Evolutionary conservation across 352 stramenopile species (phyloP).

Genomic region (Plasmopara halstedii): DNA sequence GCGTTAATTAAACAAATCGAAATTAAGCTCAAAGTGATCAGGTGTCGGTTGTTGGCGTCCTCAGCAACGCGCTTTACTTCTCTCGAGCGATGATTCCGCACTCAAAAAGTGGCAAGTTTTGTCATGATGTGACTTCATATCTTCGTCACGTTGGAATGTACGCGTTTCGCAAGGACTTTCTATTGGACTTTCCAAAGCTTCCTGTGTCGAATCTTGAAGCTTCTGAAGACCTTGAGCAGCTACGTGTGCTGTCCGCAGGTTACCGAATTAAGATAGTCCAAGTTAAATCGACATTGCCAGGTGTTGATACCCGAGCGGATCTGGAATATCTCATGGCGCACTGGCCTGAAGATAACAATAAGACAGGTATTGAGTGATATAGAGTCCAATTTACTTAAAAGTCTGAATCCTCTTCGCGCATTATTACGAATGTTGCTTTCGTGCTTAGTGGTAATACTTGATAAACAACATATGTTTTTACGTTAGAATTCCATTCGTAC

Average conservation of each 20-base stretch:
- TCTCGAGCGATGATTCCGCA: constrained; percentile 73
- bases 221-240: constrained; percentile 73
- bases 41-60: neutral
- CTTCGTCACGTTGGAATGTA: constrained; percentile 78
- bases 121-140: constrained; percentile 38
- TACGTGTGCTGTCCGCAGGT: constrained; percentile 74
- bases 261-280: constrained; percentile 62
- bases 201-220: constrained; percentile 43
- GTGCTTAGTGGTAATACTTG: no score
- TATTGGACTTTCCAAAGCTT: constrained; percentile 61
- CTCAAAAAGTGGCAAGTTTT: constrained; percentile 55
- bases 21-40: neutral
- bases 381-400: no score
- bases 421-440: no score
- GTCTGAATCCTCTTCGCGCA: no score
- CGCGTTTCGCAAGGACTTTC: constrained; percentile 66
- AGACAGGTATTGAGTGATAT: neutral
- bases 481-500: neutral
- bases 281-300: constrained; percentile 52
- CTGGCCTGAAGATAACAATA: constrained; percentile 16
- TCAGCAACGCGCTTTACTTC: constrained; percentile 80
- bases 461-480: no score
- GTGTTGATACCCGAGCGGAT: constrained; percentile 64
- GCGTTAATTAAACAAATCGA: neutral
- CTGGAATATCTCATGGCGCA: constrained; percentile 40